Conservation (phyloP, 1,139 yeast species). For the Debaryomycetaceae sp. region DNA sequence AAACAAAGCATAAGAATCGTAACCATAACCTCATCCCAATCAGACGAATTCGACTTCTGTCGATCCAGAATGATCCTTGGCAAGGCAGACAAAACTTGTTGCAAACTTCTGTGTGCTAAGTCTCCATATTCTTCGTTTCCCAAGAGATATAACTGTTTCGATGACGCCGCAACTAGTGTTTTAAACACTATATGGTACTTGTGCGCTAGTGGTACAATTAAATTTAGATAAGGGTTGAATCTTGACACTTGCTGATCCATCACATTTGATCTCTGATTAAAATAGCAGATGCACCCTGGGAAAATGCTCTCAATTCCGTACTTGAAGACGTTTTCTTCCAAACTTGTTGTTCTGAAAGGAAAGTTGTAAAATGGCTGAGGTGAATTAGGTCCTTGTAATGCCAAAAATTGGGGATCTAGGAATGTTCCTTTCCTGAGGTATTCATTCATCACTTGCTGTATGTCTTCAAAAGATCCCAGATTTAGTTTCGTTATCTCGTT, state of each 20-base stretch:
- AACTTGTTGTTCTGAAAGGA: conserved; percentile 7
- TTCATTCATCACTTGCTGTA: not conserved
- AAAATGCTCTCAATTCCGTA: conserved; percentile 30
- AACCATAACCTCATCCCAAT: conserved; percentile 38
- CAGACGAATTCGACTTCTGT: conserved; percentile 15
- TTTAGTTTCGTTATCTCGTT: not conserved
- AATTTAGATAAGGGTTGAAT: conserved; percentile 30
- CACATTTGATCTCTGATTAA: conserved; percentile 7
- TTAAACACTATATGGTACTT: conserved; percentile 26
- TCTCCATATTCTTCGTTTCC: conserved; percentile 21
- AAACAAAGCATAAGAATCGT: conserved; percentile 35
- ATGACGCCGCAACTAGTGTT: conserved; percentile 29
- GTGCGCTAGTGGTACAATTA: conserved; percentile 30
- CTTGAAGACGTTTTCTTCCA: conserved; percentile 19
- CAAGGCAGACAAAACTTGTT: conserved; percentile 21
- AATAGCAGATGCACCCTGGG: conserved; percentile 33
- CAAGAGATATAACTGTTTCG: conserved; percentile 27
- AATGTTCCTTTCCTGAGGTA: not conserved
- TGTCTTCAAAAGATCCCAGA: not conserved
- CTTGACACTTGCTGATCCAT: conserved; percentile 14
- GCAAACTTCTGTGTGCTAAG: conserved; percentile 20
- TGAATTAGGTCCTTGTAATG: not conserved
- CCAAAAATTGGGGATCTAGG: not conserved
- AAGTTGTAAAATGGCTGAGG: not conserved
- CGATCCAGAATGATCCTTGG: conserved; percentile 23